Evolutionary conservation across 768 basidiomycete genomes (phyloP).

Genomic region (Suillus alpinus): DNA sequence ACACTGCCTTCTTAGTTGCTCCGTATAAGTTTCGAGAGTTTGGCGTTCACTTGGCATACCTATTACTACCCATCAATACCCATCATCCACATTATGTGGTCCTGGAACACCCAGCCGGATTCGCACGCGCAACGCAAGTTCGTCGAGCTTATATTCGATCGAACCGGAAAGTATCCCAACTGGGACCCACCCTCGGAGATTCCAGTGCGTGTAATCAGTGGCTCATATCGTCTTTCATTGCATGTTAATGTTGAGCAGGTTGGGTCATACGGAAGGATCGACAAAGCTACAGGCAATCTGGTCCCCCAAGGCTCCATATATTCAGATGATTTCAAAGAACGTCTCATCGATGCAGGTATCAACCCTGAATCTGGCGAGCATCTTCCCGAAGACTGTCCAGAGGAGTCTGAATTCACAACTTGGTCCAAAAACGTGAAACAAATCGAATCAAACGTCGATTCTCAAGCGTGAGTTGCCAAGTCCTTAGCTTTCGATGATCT

Average conservation of each 20-base stretch:
- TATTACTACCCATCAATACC: not conserved
- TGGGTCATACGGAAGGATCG: not conserved
- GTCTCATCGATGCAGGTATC: not conserved
- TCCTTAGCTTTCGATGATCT: not conserved
- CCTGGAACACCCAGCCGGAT: not conserved
- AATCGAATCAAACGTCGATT: not conserved
- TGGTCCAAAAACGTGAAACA: not conserved
- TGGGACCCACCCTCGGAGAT: conserved; percentile 1
- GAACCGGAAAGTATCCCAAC: not conserved
- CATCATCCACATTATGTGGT: not conserved
- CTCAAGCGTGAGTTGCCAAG: not conserved
- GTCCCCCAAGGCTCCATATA: not conserved
- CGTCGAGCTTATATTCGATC: not conserved
- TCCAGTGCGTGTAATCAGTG: not conserved
- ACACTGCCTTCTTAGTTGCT: not conserved
- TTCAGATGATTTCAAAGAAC: not conserved
- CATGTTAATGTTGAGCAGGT: not conserved
- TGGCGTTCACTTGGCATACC: not conserved
- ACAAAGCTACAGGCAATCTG: not conserved
- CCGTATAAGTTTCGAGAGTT: not conserved
- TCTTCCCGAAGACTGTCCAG: not conserved
- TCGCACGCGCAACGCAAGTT: not conserved
- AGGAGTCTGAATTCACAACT: not conserved
- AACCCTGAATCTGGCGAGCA: not conserved
- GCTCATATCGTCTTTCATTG: no score